A percentile compares a stretch with the other conserved stretches of the same genome.
Conservation (phyloP, 371 early-diverging fungal species). For the Syncephalis fuscata region DNA sequence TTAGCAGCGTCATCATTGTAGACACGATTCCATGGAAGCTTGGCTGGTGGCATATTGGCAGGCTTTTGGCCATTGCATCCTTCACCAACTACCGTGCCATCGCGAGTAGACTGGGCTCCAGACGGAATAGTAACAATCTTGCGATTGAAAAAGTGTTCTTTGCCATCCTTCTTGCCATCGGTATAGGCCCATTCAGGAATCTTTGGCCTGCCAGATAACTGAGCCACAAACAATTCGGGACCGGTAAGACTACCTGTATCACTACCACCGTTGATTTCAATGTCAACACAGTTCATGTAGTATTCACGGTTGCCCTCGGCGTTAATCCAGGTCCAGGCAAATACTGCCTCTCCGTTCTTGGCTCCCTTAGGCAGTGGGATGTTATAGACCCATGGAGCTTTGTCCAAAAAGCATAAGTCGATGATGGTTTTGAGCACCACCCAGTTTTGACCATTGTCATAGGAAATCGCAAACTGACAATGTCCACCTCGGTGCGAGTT, state of each 20-base stretch:
- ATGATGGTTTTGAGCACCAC: constrained; percentile 36
- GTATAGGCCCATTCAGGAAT: constrained; percentile 1
- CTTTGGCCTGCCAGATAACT: constrained; percentile 1
- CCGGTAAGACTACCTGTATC: constrained; percentile 1
- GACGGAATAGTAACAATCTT: no score
- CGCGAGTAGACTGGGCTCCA: no score
- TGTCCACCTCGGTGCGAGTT: constrained; percentile 35
- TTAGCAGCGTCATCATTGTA: no score
- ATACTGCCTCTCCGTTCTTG: constrained; percentile 17
- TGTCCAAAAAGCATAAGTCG: constrained; percentile 11
- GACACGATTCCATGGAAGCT: no score
- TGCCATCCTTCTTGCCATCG: no score
- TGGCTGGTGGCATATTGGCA: no score
- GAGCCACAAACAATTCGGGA: constrained; percentile 1
- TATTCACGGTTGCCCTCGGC: constrained; percentile 39
- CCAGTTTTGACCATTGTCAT: constrained; percentile 37
- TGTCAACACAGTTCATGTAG: constrained; percentile 54
- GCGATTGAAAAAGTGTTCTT: no score
- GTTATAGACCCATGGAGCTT: constrained; percentile 7
- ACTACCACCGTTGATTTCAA: constrained; percentile 17
- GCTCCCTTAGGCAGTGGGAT: constrained; percentile 31
- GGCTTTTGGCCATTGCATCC: no score
- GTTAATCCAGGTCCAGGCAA: constrained; percentile 54
- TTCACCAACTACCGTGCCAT: no score
- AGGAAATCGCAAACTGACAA: constrained; percentile 47